Evolutionary conservation across 1,284 basidiomycete species (phyloP).

Genomic region (Vanrija sp.): DNA sequence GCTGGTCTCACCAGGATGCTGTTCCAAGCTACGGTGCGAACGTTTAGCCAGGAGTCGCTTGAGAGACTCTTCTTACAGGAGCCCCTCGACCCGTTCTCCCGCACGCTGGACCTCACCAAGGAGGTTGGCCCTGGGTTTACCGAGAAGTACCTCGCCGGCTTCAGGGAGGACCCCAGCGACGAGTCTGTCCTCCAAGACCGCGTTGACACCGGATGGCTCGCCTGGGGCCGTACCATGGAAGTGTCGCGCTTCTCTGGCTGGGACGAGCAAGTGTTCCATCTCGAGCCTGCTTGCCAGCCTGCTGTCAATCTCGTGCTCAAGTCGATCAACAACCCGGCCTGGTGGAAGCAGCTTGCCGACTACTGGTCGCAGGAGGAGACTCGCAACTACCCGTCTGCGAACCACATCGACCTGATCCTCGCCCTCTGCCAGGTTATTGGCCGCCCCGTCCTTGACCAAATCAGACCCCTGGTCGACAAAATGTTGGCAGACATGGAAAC

Average conservation of each 20-base stretch:
- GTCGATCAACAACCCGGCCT: conserved; percentile 56
- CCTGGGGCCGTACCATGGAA: conserved; percentile 70
- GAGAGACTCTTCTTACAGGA: conserved; percentile 69
- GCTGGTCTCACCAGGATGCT: conserved; percentile 68
- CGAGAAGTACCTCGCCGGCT: conserved; percentile 53
- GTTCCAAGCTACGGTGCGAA: conserved; percentile 77
- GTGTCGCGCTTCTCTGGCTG: conserved; percentile 59
- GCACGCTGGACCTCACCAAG: conserved; percentile 54
- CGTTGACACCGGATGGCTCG: conserved; percentile 75
- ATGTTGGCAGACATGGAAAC: conserved; percentile 41
- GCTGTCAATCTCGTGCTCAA: conserved; percentile 60
- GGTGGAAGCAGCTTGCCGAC: conserved; percentile 54
- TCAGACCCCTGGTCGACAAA: conserved; percentile 37
- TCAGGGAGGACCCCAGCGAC: conserved; percentile 45
- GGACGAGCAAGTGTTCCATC: conserved; percentile 56
- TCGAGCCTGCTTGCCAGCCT: conserved; percentile 63
- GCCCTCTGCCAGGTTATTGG: conserved; percentile 52
- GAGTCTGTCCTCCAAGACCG: conserved; percentile 61
- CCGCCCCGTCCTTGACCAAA: conserved; percentile 27
- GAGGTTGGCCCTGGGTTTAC: conserved; percentile 52
- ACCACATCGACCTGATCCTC: conserved; percentile 52
- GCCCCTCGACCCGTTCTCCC: conserved; percentile 69
- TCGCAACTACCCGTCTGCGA: conserved; percentile 47
- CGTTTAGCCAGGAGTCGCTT: conserved; percentile 64
- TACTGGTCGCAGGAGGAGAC: conserved; percentile 47